phyloP scores from a whole-genome alignment of 306 rosid genomes.

The Casuarina equisetifolia region DNA sequence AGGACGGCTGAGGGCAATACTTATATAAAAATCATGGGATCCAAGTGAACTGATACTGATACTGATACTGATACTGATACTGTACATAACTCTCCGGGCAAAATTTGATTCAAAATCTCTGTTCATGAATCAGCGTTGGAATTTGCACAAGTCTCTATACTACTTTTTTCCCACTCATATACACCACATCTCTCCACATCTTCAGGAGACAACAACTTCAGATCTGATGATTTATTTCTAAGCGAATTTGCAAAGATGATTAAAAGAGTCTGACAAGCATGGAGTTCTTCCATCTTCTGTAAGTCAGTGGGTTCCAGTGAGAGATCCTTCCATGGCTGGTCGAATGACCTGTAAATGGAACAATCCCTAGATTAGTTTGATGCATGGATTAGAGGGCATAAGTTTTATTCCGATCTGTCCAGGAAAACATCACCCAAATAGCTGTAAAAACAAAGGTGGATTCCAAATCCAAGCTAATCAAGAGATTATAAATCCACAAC shows the following conservation, averaged over 20 bases:
- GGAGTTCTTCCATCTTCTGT: slow-evolving; percentile 70
- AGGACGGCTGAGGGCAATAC: no score
- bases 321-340: slow-evolving; percentile 65
- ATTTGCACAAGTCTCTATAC: slow-evolving; percentile 20
- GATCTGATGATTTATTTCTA: slow-evolving; percentile 44
- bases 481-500: neutral
- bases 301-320: slow-evolving; percentile 39
- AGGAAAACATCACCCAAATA: neutral
- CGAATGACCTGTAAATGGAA: slow-evolving; percentile 57
- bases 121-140: neutral
- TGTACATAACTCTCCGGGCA: neutral
- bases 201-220: slow-evolving; percentile 37
- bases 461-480: neutral
- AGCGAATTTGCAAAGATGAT: slow-evolving; percentile 54
- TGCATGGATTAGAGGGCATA: neutral
- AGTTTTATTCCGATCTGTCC: neutral
- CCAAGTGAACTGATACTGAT: neutral
- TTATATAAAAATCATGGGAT: neutral
- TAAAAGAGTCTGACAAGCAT: slow-evolving; percentile 63
- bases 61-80: neutral
- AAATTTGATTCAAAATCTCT: neutral
- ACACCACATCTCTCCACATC: slow-evolving; percentile 50
- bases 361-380: slow-evolving; percentile 13
- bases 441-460: neutral
- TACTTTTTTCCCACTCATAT: slow-evolving; percentile 67